Conservation (phyloP, 106 monocot species). For the Acorus calamus region DNA sequence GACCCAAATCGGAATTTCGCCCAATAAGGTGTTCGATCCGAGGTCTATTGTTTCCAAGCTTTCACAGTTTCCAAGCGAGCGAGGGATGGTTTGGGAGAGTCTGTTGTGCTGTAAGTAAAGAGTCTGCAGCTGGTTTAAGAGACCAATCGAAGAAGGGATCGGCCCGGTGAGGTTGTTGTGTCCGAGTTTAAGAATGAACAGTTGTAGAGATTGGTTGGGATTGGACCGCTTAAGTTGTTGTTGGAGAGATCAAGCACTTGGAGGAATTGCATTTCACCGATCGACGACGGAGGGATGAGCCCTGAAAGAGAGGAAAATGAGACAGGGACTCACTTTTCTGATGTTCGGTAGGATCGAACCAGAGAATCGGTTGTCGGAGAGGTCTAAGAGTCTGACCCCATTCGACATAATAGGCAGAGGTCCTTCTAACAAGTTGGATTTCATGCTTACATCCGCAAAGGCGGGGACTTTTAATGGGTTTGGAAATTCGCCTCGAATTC, state of each 20-base stretch:
- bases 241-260: constrained; percentile 4
- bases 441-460: no score
- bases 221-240: constrained; percentile 7
- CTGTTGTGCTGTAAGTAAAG: constrained; percentile 6
- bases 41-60: constrained; percentile 1
- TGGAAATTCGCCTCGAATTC: constrained; percentile 3
- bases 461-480: constrained; percentile 3
- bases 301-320: constrained; percentile 2
- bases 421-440: constrained; percentile 3
- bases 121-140: constrained; percentile 3
- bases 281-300: not conserved
- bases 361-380: constrained; percentile 4
- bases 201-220: constrained; percentile 6
- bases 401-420: constrained; percentile 3
- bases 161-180: constrained; percentile 1
- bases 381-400: constrained; percentile 5
- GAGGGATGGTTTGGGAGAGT: constrained; percentile 6
- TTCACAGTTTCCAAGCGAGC: constrained; percentile 3
- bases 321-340: not conserved
- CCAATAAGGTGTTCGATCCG: constrained; percentile 4
- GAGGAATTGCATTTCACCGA: not conserved
- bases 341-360: constrained; percentile 9
- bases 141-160: constrained; percentile 3
- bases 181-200: constrained; percentile 3
- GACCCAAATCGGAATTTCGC: not conserved